phyloP scores from a whole-genome alignment of 192 early-diverging fungal genomes.

The Spinellus fusiger region DNA sequence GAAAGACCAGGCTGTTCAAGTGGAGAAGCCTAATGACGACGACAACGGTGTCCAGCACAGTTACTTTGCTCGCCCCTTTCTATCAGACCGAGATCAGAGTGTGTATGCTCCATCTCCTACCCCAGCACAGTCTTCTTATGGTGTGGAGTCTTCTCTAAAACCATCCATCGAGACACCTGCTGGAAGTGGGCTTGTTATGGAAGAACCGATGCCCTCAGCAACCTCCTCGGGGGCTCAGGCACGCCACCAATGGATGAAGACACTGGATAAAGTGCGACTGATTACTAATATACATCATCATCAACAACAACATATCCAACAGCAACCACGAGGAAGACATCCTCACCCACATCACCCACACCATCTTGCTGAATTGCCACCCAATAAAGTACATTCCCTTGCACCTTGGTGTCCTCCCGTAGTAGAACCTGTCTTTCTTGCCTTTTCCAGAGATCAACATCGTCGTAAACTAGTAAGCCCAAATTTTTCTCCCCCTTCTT shows the following conservation, averaged over 20 bases:
- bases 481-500: background rate
- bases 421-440: constrained; percentile 20
- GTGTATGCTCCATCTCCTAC: no score
- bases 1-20: no score
- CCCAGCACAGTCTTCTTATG: background rate
- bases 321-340: no score
- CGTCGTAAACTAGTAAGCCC: constrained; percentile 14
- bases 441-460: constrained; percentile 16
- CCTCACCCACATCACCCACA: background rate
- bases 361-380: background rate
- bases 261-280: constrained; percentile 22
- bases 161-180: background rate
- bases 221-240: background rate
- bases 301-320: background rate
- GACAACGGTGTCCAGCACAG: background rate
- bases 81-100: background rate
- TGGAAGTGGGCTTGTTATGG: background rate
- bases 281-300: constrained; percentile 10
- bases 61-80: background rate
- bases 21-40: background rate
- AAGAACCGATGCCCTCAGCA: background rate
- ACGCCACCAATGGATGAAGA: constrained; percentile 24
- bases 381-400: background rate
- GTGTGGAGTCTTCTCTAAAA: background rate
- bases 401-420: constrained; percentile 19